Percentiles rank a stretch among this genome's conserved stretches.
phyloP scores from a whole-genome alignment of 2,329 filamentous ascomycete species.

The Leptographium wingfieldii region DNA sequence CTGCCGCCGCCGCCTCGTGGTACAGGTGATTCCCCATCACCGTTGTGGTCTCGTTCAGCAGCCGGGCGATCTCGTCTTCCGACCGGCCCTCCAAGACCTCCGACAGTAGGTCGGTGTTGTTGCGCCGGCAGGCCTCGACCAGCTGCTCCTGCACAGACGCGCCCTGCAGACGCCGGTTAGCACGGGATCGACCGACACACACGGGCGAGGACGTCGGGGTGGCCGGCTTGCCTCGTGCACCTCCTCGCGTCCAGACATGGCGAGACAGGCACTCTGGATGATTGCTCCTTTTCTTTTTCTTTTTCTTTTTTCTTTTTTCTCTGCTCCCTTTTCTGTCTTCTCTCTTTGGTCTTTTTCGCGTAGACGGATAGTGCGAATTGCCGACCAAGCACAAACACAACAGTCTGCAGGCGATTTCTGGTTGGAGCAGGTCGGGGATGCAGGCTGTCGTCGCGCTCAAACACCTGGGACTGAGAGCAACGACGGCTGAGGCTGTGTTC shows the following conservation, averaged over 20 bases:
- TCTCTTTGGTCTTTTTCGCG: no score
- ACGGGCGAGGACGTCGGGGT: no score
- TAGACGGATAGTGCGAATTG: no score
- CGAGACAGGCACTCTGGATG: not conserved
- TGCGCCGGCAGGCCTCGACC: conserved; percentile 83
- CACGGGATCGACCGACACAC: no score
- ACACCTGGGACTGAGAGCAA: not conserved
- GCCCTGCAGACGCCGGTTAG: conserved; percentile 40
- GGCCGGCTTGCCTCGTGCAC: not conserved
- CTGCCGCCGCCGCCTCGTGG: conserved; percentile 75
- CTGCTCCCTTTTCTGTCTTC: no score
- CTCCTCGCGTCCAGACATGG: not conserved
- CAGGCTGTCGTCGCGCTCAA: not conserved
- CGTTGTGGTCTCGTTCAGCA: conserved; percentile 78
- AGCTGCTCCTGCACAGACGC: conserved; percentile 75
- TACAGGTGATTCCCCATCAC: conserved; percentile 80
- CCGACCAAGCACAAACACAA: no score
- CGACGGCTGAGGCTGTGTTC: not conserved
- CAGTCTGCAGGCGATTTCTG: no score
- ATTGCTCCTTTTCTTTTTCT: no score
- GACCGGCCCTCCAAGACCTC: conserved; percentile 54
- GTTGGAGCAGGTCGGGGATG: no score
- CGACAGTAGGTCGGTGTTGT: conserved; percentile 76
- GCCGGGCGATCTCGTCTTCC: conserved; percentile 54
- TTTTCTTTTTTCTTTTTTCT: no score